These are phyloP conservation scores for Aspergillus nomiae DNA, from an alignment of 2,329 filamentous ascomycete species.

Conservation along the genomic window DNA sequence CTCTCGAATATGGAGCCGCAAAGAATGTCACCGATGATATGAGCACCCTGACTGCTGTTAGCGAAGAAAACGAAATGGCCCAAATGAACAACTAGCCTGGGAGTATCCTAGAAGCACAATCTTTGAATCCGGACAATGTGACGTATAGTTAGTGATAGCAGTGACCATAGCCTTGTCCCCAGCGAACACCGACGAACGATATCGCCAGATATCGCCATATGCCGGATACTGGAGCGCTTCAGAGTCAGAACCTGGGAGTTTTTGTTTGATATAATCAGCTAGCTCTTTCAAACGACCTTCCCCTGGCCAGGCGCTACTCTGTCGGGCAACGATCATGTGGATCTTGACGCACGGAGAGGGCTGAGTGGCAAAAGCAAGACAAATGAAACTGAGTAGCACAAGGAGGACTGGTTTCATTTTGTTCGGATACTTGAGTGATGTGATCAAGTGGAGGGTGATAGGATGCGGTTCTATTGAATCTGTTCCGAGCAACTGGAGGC, in stretches of 20 bases:
- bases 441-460: too few relatives aligned
- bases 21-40: neutral
- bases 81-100: neutral
- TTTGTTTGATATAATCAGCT: neutral
- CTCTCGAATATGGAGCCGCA: neutral
- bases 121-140: neutral
- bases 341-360: neutral
- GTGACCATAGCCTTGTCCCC: neutral
- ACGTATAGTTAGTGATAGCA: neutral
- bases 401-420: neutral
- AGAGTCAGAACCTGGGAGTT: neutral
- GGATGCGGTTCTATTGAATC: too few relatives aligned
- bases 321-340: neutral
- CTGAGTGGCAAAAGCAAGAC: neutral
- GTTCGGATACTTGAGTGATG: too few relatives aligned
- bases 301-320: neutral
- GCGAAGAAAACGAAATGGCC: neutral
- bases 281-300: neutral
- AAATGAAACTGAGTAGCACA: neutral
- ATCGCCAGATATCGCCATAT: neutral
- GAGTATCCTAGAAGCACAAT: neutral
- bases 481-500: too few relatives aligned
- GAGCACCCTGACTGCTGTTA: neutral
- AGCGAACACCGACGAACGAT: neutral
- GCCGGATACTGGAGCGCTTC: neutral